Conservation (phyloP, 2,329 filamentous ascomycete species). For the Trichoderma simmonsii region DNA sequence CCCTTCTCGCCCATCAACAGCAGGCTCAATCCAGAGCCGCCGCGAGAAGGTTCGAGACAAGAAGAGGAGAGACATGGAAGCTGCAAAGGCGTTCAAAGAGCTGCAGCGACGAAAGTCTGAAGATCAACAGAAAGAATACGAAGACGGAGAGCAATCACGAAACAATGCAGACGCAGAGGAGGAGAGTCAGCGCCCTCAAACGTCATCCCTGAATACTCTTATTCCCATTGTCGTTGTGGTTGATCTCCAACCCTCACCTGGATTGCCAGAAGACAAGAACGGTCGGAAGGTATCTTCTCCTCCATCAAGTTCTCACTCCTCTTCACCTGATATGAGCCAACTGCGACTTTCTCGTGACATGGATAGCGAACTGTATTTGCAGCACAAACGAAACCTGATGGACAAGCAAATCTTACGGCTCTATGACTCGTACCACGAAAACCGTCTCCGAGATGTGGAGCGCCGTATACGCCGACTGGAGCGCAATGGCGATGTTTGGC, state of each 20-base stretch:
- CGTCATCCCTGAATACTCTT: constrained; percentile 23
- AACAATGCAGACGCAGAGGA: background rate
- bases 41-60: constrained; percentile 39
- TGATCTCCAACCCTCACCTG: constrained; percentile 33
- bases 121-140: background rate
- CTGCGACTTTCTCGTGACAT: constrained; percentile 23
- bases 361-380: constrained; percentile 26
- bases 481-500: constrained; percentile 45
- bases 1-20: constrained; percentile 21
- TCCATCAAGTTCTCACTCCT: background rate
- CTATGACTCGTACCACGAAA: constrained; percentile 42
- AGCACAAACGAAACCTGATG: constrained; percentile 23
- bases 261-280: background rate
- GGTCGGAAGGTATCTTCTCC: constrained; percentile 22
- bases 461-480: constrained; percentile 45
- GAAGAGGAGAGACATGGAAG: constrained; percentile 41
- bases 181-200: background rate
- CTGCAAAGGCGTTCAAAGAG: constrained; percentile 25
- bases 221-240: constrained; percentile 41
- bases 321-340: constrained; percentile 19
- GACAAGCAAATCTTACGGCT: constrained; percentile 37
- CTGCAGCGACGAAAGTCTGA: background rate
- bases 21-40: constrained; percentile 30
- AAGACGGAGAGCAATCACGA: background rate
- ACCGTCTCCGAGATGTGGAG: constrained; percentile 47